Percentiles rank a stretch among this genome's conserved stretches.
Evolutionary conservation across 192 early-diverging fungal species (phyloP).

Genomic region (Diversispora epigaea): DNA sequence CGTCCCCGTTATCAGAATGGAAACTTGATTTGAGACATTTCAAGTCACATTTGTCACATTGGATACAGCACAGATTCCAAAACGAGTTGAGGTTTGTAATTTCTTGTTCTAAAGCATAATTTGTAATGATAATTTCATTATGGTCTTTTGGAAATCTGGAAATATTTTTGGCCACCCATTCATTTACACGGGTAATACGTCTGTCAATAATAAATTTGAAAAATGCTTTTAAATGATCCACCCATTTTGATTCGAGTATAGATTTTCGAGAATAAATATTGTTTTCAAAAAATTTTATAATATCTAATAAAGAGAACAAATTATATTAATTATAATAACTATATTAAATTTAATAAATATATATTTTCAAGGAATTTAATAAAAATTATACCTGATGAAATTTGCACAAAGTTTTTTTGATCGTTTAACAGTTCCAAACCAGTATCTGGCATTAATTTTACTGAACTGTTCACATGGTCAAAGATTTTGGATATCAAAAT

Average conservation of each 20-base stretch:
- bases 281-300: neutral
- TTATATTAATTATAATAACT: no score
- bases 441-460: no score
- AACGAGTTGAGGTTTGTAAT: neutral
- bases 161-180: slow-evolving; percentile 4
- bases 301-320: no score
- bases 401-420: no score
- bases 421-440: no score
- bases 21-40: neutral
- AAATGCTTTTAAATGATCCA: neutral
- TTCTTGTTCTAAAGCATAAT: neutral
- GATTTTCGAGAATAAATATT: neutral
- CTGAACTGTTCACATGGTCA: no score
- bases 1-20: neutral
- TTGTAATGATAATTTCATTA: neutral
- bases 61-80: neutral
- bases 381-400: no score
- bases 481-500: no score
- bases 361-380: no score
- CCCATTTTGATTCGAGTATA: slow-evolving; percentile 9
- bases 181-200: slow-evolving; percentile 2
- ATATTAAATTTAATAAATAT: no score
- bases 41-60: neutral
- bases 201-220: slow-evolving; percentile 4
- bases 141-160: neutral